Base-by-base conservation (phyloP, 169 alveolate species). In the Hepatocystis sp. region DNA sequence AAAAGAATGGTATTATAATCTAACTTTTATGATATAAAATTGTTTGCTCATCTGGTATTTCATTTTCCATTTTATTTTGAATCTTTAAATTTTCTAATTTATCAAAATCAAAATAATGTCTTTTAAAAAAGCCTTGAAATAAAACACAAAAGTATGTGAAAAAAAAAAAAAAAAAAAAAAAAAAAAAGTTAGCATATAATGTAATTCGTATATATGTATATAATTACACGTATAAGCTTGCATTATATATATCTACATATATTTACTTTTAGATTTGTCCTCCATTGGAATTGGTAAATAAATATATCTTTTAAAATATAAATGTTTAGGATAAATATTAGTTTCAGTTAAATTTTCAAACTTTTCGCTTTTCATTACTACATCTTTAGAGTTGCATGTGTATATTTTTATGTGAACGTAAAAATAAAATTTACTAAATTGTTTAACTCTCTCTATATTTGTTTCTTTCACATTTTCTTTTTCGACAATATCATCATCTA, bases 121-220 rank as follows among this genome's bases (percentile, higher is more conserved):
- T 81, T 81, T 81, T 81, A 81, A 81, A 64, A 40, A 61, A 60
- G 5, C 89, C 89, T 81, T 81, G 36, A 42, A 81, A 21, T 81
- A 39, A 32, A n/a, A 17, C n/a, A 34, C 32, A n/a, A n/a, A n/a
- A n/a, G n/a, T n/a, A n/a, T n/a, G n/a, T n/a, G n/a, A n/a, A n/a
- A n/a, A 78, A 52, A 21, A 1, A 49, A 2, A 25, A 15, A 63
- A 51, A 53, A 8, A 40, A 66, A 30, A 63, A 4, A 49, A 11
- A 2, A 46, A 7, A 21, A 47, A 36, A 10, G 19, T 34, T 4
- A 5, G 8, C 51, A 60, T 42, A 34, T 30, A 60, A 11, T 34
- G 15, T 17, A 10, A 60, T 40, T 1, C 34, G 0, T 39, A 66
- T 23, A 34, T 55, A 19, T 7, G 13, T 11, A 76, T 42, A 32